Conservation (phyloP, 441 rosid genomes). For the Mallotus repandus region DNA sequence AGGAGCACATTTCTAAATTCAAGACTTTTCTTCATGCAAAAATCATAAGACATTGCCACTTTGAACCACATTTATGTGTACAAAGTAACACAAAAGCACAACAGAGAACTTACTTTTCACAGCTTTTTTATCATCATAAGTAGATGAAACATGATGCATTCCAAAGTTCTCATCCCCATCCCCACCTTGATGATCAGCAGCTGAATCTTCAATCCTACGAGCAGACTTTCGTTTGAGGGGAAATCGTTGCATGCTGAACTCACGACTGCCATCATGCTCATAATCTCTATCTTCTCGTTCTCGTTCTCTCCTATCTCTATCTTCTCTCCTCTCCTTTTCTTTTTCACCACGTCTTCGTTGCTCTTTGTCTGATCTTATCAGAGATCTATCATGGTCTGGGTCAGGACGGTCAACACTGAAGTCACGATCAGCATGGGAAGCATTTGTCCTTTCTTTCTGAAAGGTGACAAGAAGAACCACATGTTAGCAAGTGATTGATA, state of each 20-base stretch:
- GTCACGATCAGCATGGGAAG: slow-evolving; percentile 53
- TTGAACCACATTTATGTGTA: background rate
- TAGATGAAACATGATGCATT: slow-evolving; percentile 47
- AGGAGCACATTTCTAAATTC: background rate
- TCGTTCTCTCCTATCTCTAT: slow-evolving; percentile 57
- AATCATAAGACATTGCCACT: background rate
- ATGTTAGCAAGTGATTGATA: slow-evolving; percentile 28
- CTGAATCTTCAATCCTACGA: slow-evolving; percentile 42
- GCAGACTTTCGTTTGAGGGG: slow-evolving; percentile 50
- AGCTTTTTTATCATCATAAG: slow-evolving; percentile 67
- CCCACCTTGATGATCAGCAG: slow-evolving; percentile 66
- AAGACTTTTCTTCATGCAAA: background rate
- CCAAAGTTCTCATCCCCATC: slow-evolving; percentile 59
- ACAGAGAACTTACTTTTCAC: slow-evolving; percentile 44
- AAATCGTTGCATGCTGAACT: slow-evolving; percentile 54
- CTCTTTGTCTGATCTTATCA: slow-evolving; percentile 66
- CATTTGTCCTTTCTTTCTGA: slow-evolving; percentile 70
- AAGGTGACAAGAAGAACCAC: slow-evolving; percentile 26
- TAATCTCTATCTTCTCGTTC: slow-evolving; percentile 56
- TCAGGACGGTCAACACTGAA: slow-evolving; percentile 61
- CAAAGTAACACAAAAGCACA: slow-evolving; percentile 13
- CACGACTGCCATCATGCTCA: slow-evolving; percentile 62
- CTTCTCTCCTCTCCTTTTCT: slow-evolving; percentile 72
- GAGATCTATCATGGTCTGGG: slow-evolving; percentile 52
- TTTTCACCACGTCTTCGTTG: slow-evolving; percentile 68